A percentile compares a stretch with the other conserved stretches of the same genome.
Conservation (phyloP, 2,329 filamentous ascomycete species). For the Apiospora saccharicola region DNA sequence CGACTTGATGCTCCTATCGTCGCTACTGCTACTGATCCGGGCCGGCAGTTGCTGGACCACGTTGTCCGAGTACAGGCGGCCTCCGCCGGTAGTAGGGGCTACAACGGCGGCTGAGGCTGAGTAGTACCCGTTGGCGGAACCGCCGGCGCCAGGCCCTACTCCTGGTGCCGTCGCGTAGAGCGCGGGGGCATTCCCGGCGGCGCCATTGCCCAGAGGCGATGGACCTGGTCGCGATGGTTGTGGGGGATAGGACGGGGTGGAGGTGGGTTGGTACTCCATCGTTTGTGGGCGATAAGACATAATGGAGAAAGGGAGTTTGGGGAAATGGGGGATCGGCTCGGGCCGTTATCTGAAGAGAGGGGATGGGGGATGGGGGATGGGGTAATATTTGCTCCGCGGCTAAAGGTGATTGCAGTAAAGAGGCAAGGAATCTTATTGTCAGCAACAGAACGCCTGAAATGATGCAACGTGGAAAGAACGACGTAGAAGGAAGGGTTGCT, state of each 20-base stretch:
- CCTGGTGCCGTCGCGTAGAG: neutral
- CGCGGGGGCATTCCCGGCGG: neutral
- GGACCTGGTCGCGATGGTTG: neutral
- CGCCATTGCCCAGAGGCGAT: neutral
- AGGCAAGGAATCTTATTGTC: too few species aligned
- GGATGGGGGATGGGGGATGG: neutral
- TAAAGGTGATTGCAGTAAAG: too few species aligned
- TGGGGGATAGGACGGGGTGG: neutral
- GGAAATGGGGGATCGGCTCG: neutral
- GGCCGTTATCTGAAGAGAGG: neutral
- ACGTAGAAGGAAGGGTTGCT: neutral
- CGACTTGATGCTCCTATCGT: conserved; percentile 32
- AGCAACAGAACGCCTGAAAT: neutral
- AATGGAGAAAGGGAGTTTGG: neutral
- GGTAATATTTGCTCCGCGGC: neutral
- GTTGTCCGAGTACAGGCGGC: neutral
- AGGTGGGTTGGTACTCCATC: conserved; percentile 31
- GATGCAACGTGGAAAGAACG: neutral
- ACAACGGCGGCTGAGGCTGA: neutral
- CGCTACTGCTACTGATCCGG: too few species aligned
- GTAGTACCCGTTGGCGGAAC: neutral
- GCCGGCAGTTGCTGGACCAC: neutral
- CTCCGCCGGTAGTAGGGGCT: neutral
- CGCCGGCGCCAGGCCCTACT: too few species aligned
- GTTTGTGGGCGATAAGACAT: neutral